Conservation (phyloP, 805 yeast genomes). For the Huiozyma sinensis region DNA sequence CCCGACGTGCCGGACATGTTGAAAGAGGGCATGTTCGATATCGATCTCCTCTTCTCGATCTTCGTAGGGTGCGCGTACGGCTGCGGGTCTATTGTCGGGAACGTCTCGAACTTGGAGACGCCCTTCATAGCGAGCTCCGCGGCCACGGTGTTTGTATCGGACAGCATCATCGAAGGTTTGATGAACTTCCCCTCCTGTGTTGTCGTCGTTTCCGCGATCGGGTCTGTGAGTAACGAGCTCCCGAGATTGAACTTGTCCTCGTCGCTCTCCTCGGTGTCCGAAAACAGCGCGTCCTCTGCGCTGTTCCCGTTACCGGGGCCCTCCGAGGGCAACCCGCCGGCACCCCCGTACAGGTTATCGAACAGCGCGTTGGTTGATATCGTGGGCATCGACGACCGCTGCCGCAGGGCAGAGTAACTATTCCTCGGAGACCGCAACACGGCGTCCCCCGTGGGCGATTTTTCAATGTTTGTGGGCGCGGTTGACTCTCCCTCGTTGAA, state of each 20-base stretch:
- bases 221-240: no score
- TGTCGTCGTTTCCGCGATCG: background rate
- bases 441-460: background rate
- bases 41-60: constrained; percentile 7
- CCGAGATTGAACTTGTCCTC: background rate
- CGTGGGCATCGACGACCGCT: constrained; percentile 7
- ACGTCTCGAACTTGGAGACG: constrained; percentile 8
- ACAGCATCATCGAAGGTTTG: constrained; percentile 23
- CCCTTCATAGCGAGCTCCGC: constrained; percentile 22
- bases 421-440: constrained; percentile 5
- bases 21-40: constrained; percentile 1
- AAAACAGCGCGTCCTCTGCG: constrained; percentile 6
- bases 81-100: constrained; percentile 9
- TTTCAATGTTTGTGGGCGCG: constrained; percentile 1
- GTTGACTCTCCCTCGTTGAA: constrained; percentile 3
- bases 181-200: constrained; percentile 11
- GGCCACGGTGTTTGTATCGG: constrained; percentile 19
- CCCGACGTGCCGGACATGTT: background rate
- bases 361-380: constrained; percentile 8
- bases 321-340: background rate
- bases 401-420: background rate
- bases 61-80: constrained; percentile 5
- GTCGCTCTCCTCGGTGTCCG: constrained; percentile 1
- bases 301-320: background rate
- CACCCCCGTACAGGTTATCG: constrained; percentile 13